Percentiles rank a stretch among this genome's conserved stretches.
Conservation (phyloP, 352 stramenopile species). For the Phytopythium delawarense region DNA sequence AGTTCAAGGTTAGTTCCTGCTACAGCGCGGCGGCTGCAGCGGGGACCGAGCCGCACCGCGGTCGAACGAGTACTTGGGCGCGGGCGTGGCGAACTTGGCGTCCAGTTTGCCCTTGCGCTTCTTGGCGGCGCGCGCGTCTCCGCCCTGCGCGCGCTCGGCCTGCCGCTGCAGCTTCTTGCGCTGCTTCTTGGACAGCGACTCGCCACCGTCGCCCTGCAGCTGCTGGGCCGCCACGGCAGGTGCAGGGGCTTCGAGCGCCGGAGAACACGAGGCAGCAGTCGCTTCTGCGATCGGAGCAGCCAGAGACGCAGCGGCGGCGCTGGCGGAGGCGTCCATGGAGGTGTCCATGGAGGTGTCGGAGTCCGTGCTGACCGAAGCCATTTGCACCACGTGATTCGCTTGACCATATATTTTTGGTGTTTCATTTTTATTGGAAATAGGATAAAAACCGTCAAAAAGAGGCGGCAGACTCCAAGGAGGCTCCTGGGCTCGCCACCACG, state of each 20-base stretch:
- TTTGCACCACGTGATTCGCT: background rate
- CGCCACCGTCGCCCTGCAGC: constrained; percentile 4
- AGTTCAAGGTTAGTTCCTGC: background rate
- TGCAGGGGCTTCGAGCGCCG: background rate
- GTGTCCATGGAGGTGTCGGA: background rate
- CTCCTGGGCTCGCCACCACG: background rate
- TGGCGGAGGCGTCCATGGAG: background rate
- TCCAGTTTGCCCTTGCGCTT: constrained; percentile 52
- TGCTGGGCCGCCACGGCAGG: background rate
- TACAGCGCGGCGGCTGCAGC: background rate
- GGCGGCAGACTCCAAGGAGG: background rate
- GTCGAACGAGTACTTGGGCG: constrained; percentile 56
- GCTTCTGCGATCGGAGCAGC: background rate
- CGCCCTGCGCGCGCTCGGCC: constrained; percentile 13
- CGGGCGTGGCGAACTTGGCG: constrained; percentile 36
- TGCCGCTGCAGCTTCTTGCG: constrained; percentile 34
- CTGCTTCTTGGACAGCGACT: constrained; percentile 36
- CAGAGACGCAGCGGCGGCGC: background rate
- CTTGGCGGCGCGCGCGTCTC: constrained; percentile 29
- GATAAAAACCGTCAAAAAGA: constrained; percentile 15
- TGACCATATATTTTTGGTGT: too few relatives aligned
- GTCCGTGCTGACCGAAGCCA: background rate
- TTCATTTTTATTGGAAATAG: constrained; percentile 10
- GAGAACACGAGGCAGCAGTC: background rate
- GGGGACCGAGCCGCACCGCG: constrained; percentile 25